Evolutionary conservation across 2,329 filamentous ascomycete genomes (phyloP).

Genomic region (Fusarium dlaminii): DNA sequence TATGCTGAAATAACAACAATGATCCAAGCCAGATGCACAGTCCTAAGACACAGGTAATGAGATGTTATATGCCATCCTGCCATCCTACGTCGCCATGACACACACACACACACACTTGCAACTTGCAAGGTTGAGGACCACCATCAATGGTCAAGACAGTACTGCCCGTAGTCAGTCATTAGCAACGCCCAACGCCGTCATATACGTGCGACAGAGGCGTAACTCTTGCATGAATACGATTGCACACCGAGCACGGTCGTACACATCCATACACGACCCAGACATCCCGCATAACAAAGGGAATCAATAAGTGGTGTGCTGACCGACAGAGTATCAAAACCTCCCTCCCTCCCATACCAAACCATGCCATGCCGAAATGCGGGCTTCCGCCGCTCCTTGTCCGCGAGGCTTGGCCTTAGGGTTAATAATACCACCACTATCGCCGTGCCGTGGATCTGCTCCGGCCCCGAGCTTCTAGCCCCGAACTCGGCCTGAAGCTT

Average conservation of each 20-base stretch:
- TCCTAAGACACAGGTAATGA: slow-evolving; percentile 13
- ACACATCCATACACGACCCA: slow-evolving; percentile 2
- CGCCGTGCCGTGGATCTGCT: slow-evolving; percentile 26
- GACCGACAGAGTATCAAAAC: slow-evolving; percentile 4
- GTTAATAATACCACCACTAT: slow-evolving; percentile 19
- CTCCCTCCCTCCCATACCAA: neutral
- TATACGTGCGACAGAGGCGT: slow-evolving; percentile 22
- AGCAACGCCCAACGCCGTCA: slow-evolving; percentile 4
- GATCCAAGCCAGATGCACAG: slow-evolving; percentile 4
- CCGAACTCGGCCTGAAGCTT: slow-evolving; percentile 40
- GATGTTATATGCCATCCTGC: neutral
- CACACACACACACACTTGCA: neutral
- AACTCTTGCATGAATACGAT: slow-evolving; percentile 18
- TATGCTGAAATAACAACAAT: neutral
- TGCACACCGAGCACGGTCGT: slow-evolving; percentile 20
- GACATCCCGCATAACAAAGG: slow-evolving; percentile 6
- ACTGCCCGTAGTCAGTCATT: neutral
- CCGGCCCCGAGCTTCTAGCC: slow-evolving; percentile 36
- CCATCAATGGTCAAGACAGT: slow-evolving; percentile 1
- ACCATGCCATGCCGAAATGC: slow-evolving; percentile 15
- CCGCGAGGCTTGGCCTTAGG: slow-evolving; percentile 10
- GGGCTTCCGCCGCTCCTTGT: slow-evolving; percentile 24
- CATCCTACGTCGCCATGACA: neutral
- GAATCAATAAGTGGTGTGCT: slow-evolving; percentile 11
- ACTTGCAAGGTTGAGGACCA: slow-evolving; percentile 1